A percentile compares a stretch with the other conserved stretches of the same genome.
These are phyloP conservation scores for Oldenlandia corymbosa DNA, from an alignment of 257 asterid species.

Conservation along the genomic window DNA sequence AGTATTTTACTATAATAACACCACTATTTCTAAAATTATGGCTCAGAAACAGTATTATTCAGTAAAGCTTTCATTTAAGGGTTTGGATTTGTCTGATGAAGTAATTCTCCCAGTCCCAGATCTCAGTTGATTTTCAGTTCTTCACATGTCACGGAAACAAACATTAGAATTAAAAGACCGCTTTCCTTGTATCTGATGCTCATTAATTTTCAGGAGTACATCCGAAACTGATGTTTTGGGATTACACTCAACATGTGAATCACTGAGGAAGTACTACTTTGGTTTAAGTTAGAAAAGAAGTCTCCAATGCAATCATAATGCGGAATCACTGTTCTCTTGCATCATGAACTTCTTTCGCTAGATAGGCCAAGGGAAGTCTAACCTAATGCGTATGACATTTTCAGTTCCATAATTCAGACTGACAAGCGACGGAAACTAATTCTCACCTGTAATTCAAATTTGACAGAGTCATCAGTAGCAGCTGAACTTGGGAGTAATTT, in stretches of 20 bases:
- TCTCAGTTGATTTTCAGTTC: background rate
- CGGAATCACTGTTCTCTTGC: background rate
- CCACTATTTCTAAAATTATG: no score
- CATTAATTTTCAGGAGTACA: background rate
- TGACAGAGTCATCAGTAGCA: slow-evolving; percentile 28
- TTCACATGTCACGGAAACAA: background rate
- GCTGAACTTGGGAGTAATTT: slow-evolving; percentile 7
- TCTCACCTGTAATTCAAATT: slow-evolving; percentile 57
- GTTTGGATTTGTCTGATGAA: background rate
- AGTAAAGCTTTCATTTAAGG: background rate
- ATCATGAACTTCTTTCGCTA: background rate
- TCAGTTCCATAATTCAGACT: background rate
- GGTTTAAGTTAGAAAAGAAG: background rate
- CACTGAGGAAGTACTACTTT: background rate
- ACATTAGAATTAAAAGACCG: background rate
- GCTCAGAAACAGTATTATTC: no score
- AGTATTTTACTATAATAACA: no score
- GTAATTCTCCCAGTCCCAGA: background rate
- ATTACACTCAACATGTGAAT: background rate
- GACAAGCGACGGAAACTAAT: background rate
- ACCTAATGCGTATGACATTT: background rate
- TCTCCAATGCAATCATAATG: background rate
- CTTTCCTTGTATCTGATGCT: background rate
- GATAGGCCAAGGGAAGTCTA: background rate
- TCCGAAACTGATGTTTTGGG: no score